phyloP scores from a whole-genome alignment of 129 eudicot genomes.

The Flaveria trinervia region DNA sequence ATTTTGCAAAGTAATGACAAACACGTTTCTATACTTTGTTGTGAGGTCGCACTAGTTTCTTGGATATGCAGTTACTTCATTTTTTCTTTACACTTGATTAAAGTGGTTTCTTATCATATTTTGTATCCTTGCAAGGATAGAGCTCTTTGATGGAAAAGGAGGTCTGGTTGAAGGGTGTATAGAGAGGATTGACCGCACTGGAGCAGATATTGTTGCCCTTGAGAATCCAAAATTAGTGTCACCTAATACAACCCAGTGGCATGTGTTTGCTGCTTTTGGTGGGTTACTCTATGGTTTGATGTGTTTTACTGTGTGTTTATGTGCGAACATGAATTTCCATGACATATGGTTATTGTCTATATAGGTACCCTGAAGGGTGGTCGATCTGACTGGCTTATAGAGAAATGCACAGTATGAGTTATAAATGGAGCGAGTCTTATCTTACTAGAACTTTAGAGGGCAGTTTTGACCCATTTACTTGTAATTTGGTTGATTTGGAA shows the following conservation, averaged over 20 bases:
- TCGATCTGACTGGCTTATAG: conserved; percentile 95
- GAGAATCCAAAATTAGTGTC: conserved; percentile 57
- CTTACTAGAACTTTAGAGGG: background rate
- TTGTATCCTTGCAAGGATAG: conserved; percentile 63
- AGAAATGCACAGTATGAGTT: conserved; percentile 86
- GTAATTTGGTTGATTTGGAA: background rate
- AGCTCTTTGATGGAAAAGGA: conserved; percentile 94
- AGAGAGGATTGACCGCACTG: conserved; percentile 68
- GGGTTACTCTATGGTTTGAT: conserved; percentile 33
- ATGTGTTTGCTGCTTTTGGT: conserved; percentile 93
- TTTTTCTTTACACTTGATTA: conserved; percentile 13
- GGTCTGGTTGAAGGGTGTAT: conserved; percentile 77
- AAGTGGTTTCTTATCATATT: conserved; percentile 21
- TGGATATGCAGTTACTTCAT: background rate
- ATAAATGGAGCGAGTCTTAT: background rate
- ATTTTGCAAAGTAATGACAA: background rate
- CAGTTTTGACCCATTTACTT: background rate
- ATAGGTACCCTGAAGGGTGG: conserved; percentile 95
- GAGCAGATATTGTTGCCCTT: conserved; percentile 69
- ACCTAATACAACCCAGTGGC: conserved; percentile 68
- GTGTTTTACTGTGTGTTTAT: conserved; percentile 9
- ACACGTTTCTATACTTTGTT: conserved; percentile 14
- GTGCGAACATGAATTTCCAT: conserved; percentile 13
- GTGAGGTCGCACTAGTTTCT: background rate
- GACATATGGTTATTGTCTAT: conserved; percentile 16